Conservation (phyloP, 805 yeast genomes). For the Ogataea trehaloabstinens region DNA sequence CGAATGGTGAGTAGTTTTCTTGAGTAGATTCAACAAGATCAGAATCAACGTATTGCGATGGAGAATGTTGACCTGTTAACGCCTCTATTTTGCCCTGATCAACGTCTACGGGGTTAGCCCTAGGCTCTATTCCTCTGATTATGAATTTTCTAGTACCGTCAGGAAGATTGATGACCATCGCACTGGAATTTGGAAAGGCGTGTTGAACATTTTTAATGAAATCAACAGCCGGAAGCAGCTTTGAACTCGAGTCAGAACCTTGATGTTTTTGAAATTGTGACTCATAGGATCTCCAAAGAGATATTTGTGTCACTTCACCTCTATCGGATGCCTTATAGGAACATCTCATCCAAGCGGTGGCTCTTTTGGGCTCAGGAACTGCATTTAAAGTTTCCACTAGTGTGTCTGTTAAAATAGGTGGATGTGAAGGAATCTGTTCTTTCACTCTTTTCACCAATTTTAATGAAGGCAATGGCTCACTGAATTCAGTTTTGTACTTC, state of each 20-base stretch:
- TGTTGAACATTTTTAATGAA: conserved; percentile 91
- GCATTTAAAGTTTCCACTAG: conserved; percentile 59
- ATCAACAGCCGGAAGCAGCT: conserved; percentile 89
- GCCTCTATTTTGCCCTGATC: conserved; percentile 46
- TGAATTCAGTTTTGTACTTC: conserved; percentile 34
- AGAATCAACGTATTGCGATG: conserved; percentile 7
- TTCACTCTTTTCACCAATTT: conserved; percentile 56
- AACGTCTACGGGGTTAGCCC: conserved; percentile 54
- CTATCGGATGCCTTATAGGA: conserved; percentile 75
- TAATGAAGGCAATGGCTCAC: conserved; percentile 33
- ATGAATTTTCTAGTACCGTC: conserved; percentile 76
- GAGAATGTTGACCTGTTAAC: conserved; percentile 19
- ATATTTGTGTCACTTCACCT: conserved; percentile 92
- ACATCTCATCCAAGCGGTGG: conserved; percentile 92
- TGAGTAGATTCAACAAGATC: conserved; percentile 25
- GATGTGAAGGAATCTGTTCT: conserved; percentile 55
- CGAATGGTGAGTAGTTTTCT: conserved; percentile 29
- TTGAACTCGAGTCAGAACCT: conserved; percentile 42
- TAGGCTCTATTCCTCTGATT: conserved; percentile 91
- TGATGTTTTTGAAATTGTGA: conserved; percentile 68
- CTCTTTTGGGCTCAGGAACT: conserved; percentile 82
- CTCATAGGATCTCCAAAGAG: conserved; percentile 94
- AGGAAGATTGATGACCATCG: conserved; percentile 79
- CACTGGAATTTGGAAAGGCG: conserved; percentile 85
- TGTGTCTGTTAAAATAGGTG: conserved; percentile 50